These are phyloP conservation scores for Metschnikowia proteae DNA, from an alignment of 805 yeast genomes.

Conservation along the genomic window DNA sequence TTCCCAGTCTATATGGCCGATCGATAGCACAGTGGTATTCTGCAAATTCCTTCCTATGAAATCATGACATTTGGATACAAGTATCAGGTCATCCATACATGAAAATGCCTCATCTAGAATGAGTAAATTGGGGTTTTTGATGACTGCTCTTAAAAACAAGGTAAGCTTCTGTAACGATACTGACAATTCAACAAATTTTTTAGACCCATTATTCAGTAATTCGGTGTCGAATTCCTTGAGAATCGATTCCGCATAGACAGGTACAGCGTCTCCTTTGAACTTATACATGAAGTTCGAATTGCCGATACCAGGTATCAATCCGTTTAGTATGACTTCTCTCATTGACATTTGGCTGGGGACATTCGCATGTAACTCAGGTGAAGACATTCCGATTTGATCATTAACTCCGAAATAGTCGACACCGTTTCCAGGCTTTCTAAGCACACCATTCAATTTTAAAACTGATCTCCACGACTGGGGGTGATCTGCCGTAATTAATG, in stretches of 20 bases:
- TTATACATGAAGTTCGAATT: slow-evolving; percentile 46
- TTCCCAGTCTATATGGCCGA: slow-evolving; percentile 83
- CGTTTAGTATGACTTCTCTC: slow-evolving; percentile 62
- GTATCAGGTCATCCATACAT: slow-evolving; percentile 63
- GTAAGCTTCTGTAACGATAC: slow-evolving; percentile 76
- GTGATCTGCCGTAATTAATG: slow-evolving; percentile 88
- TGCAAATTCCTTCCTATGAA: slow-evolving; percentile 21
- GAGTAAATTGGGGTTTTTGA: slow-evolving; percentile 72
- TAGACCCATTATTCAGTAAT: slow-evolving; percentile 36
- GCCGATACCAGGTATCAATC: slow-evolving; percentile 58
- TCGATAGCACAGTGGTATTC: slow-evolving; percentile 64
- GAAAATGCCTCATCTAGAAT: slow-evolving; percentile 92
- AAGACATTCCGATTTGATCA: slow-evolving; percentile 73
- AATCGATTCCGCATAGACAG: slow-evolving; percentile 18
- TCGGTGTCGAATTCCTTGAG: slow-evolving; percentile 21
- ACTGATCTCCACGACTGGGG: slow-evolving; percentile 91
- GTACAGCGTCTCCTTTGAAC: slow-evolving; percentile 29
- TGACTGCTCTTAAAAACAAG: slow-evolving; percentile 70
- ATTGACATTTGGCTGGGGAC: slow-evolving; percentile 59
- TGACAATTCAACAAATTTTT: slow-evolving; percentile 49
- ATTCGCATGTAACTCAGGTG: slow-evolving; percentile 91
- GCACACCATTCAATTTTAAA: slow-evolving; percentile 58
- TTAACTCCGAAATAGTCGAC: slow-evolving; percentile 78
- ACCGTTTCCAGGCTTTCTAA: slow-evolving; percentile 67
- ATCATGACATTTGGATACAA: slow-evolving; percentile 33